phyloP scores from a whole-genome alignment of 2,329 filamentous ascomycete genomes.

The Colletotrichum sp. region DNA sequence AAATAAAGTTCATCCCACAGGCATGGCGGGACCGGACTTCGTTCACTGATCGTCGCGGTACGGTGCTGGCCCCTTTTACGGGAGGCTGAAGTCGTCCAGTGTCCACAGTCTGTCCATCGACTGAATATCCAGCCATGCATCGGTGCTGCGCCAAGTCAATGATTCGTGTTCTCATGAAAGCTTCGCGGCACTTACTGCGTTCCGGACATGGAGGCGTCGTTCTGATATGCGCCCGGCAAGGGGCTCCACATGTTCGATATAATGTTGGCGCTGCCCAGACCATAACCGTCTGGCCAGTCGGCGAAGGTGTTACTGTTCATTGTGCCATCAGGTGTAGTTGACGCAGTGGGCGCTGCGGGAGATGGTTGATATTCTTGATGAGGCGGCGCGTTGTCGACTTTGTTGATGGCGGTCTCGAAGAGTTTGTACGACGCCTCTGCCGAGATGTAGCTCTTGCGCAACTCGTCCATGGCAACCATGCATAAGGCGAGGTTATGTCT shows the following conservation, averaged over 20 bases:
- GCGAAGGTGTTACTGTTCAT: neutral
- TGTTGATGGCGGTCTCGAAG: conserved; percentile 7
- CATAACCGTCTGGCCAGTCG: conserved; percentile 1
- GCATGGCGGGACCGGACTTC: neutral
- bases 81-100: neutral
- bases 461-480: conserved; percentile 14
- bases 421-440: conserved; percentile 6
- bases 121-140: conserved; percentile 5
- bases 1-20: neutral
- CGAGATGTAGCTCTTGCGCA: conserved; percentile 11
- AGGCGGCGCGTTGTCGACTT: neutral
- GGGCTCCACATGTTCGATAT: conserved; percentile 11
- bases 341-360: neutral
- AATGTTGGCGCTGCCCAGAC: neutral
- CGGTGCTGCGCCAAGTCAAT: neutral
- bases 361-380: neutral
- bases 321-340: neutral
- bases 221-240: neutral
- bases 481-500: conserved; percentile 12
- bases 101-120: neutral
- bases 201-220: neutral
- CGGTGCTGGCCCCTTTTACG: neutral
- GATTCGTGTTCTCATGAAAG: neutral
- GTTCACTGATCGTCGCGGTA: neutral
- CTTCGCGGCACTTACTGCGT: neutral